Conservation (phyloP, 2,329 filamentous ascomycete species). For the Aspergillus clavatus region DNA sequence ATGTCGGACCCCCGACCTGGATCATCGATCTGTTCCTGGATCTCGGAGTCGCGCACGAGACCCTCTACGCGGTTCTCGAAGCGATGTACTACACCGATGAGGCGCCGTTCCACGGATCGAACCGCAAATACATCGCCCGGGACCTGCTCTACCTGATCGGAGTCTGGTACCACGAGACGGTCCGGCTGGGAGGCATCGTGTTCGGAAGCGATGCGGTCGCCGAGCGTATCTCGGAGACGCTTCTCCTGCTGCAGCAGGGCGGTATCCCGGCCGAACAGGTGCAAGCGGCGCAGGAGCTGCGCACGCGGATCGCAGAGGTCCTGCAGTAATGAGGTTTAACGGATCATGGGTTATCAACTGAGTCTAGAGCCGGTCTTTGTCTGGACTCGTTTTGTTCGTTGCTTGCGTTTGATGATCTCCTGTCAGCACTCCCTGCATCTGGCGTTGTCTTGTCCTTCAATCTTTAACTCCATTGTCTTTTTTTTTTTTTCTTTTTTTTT, state of each 20-base stretch:
- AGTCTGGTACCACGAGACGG: constrained; percentile 57
- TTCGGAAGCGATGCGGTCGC: constrained; percentile 60
- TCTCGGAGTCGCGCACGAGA: constrained; percentile 58
- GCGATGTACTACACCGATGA: constrained; percentile 64
- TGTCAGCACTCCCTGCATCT: not conserved
- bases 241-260: constrained; percentile 43
- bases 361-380: too few species aligned
- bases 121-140: constrained; percentile 53
- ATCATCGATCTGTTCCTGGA: constrained; percentile 62
- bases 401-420: not conserved
- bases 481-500: too few species aligned
- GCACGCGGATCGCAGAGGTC: constrained; percentile 37
- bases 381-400: not conserved
- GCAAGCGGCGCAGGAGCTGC: constrained; percentile 39
- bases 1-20: constrained; percentile 50
- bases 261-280: constrained; percentile 38
- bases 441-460: not conserved
- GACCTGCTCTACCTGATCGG: constrained; percentile 60
- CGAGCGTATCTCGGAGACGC: constrained; percentile 42
- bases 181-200: constrained; percentile 49
- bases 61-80: constrained; percentile 59
- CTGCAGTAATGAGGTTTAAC: constrained; percentile 27
- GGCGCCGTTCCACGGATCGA: constrained; percentile 57
- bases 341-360: too few species aligned
- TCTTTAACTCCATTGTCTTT: not conserved